Evolutionary conservation across 2,329 filamentous ascomycete genomes (phyloP).

Genomic region (Fusarium siculi): DNA sequence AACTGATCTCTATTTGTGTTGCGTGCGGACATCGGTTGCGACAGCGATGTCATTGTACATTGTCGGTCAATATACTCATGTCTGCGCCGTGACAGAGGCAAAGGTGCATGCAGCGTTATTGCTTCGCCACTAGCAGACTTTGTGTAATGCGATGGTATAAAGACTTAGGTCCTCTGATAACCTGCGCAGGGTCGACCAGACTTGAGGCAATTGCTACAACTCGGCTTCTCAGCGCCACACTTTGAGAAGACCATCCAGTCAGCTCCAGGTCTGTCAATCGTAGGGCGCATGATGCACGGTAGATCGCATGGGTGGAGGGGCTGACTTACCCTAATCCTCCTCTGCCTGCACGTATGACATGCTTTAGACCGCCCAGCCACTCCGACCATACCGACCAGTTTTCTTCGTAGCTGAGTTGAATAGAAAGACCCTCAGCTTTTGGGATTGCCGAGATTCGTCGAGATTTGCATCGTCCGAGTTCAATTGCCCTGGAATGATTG

Average conservation of each 20-base stretch:
- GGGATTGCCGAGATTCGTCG: accelerated
- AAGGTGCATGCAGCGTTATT: accelerated
- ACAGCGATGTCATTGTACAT: accelerated
- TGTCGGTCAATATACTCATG: accelerated
- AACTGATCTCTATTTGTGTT: neutral
- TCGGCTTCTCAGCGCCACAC: neutral
- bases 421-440: accelerated
- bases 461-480: neutral
- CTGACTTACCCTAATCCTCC: neutral
- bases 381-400: neutral
- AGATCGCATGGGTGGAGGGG: too few species aligned
- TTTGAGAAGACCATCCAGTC: neutral
- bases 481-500: neutral
- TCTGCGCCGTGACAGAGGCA: accelerated
- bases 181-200: neutral
- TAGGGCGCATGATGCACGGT: too few species aligned
- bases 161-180: neutral
- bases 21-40: accelerated
- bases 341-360: neutral
- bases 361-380: neutral
- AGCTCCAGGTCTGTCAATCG: neutral
- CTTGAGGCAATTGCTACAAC: neutral
- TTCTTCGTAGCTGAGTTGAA: accelerated
- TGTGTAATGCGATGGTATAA: neutral
- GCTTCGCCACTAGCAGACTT: accelerated